Evolutionary conservation across 2,329 filamentous ascomycete species (phyloP).

Genomic region (Dactylellina haptotyla): DNA sequence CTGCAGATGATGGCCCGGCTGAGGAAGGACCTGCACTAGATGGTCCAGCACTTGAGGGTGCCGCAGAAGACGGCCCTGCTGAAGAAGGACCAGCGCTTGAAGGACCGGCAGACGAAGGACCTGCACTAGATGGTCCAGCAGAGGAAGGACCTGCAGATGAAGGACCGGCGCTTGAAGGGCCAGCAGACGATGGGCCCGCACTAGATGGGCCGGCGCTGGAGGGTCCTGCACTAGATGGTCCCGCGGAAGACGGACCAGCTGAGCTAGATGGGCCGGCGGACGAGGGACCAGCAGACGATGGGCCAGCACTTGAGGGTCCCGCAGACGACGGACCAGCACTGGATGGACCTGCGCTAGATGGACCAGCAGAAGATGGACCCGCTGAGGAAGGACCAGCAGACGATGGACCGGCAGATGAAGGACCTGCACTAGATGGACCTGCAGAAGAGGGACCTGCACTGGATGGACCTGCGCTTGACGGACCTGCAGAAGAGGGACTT

Average conservation of each 20-base stretch:
- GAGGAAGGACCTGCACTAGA: neutral
- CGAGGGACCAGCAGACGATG: neutral
- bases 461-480: neutral
- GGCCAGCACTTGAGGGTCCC: neutral
- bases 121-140: slow-evolving; percentile 5
- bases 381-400: neutral
- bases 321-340: neutral
- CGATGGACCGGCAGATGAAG: neutral
- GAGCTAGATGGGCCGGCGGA: too few relatives aligned
- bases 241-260: neutral
- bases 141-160: neutral
- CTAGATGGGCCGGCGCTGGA: neutral
- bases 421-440: neutral
- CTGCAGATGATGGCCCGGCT: neutral
- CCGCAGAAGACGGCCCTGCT: neutral
- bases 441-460: neutral
- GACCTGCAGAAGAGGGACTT: neutral
- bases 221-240: neutral
- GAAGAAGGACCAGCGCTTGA: neutral
- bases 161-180: neutral
- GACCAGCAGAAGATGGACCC: neutral
- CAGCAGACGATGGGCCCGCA: neutral
- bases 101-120: neutral
- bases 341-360: neutral
- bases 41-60: neutral